Percentiles rank a stretch among this genome's conserved stretches.
Conservation (phyloP, 2,329 filamentous ascomycete genomes). For the Exserohilum rostratum region DNA sequence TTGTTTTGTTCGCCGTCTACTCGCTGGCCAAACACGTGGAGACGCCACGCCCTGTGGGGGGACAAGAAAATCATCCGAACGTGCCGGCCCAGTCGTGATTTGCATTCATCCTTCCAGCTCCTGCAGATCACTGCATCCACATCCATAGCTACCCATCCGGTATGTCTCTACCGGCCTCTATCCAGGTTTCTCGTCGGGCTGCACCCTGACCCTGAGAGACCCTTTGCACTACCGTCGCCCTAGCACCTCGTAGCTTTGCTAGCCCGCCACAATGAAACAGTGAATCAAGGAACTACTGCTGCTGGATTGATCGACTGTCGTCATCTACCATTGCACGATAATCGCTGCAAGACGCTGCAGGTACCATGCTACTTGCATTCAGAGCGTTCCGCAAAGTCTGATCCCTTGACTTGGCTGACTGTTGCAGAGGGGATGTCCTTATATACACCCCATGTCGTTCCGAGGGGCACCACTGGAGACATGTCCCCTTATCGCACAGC, state of each 20-base stretch:
- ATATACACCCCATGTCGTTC: no score
- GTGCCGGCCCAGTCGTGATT: constrained; percentile 18
- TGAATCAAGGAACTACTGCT: background rate
- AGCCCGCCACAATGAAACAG: background rate
- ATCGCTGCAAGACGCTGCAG: background rate
- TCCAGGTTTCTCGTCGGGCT: constrained; percentile 1
- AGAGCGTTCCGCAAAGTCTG: no score
- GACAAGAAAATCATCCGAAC: constrained; percentile 27
- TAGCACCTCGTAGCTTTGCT: background rate
- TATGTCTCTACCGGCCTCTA: background rate
- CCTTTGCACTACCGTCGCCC: background rate
- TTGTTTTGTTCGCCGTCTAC: no score
- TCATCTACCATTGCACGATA: background rate
- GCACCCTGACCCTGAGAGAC: background rate
- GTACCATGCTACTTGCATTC: background rate
- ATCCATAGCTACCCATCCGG: background rate
- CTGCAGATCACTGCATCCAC: constrained; percentile 20
- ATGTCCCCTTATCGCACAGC: background rate
- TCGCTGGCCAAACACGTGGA: constrained; percentile 27
- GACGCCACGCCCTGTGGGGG: constrained; percentile 16
- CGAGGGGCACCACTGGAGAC: no score
- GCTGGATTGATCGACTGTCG: background rate
- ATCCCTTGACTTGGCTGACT: background rate
- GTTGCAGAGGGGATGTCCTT: background rate
- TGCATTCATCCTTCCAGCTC: constrained; percentile 11